Base-by-base conservation (phyloP, 2,329 filamentous ascomycete genomes). In the Exserohilum rostratum region DNA sequence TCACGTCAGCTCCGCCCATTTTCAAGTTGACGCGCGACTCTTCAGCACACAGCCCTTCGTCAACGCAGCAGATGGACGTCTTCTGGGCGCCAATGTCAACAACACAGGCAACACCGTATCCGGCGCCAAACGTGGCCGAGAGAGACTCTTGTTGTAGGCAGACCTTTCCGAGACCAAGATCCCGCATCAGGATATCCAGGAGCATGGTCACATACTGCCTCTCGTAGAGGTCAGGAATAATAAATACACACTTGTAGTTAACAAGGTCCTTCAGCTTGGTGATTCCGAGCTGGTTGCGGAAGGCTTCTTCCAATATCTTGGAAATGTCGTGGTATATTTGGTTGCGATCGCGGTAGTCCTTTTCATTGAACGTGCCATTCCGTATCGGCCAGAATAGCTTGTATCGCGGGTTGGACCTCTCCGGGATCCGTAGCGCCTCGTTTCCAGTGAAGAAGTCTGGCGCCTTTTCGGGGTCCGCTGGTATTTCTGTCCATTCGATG, bases 71-170 rank as follows among this genome's bases (percentile, higher is more conserved):
- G 29, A 99, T 90, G 0, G 95, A 96, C 1, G 95, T 98, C 82
- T 99, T 99, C 72, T 98, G 92, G 0, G 95, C 93, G 11, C 95
- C 95, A 52, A 99, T 89, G 72, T 99, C 95, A 10, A 99, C 92
- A 51, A 99, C 92, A 66, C 95, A 99, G 17, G 91, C 90, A 58
- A 90, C 91, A 0, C 93, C 96, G 70, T 96, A 97, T 6, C 95
- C 95, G 3, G 93, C 95, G 11, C 95, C 95, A 72, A 96, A 99
- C 0, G 92, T 95, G 3, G 93, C 93, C 0, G 93, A 93, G 70
- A 98, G 85, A 69, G 92, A 96, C 77, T 99, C 95, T 74, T 99
- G 95, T 55, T 98, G 92, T 71, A 99, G 96, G 73, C 90, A 96
- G 44, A 97, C 87, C 51, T 89, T 87, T 60, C 86, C 89, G 72